phyloP scores from a whole-genome alignment of 2,329 filamentous ascomycete genomes.

The Ramichloridium luteum region DNA sequence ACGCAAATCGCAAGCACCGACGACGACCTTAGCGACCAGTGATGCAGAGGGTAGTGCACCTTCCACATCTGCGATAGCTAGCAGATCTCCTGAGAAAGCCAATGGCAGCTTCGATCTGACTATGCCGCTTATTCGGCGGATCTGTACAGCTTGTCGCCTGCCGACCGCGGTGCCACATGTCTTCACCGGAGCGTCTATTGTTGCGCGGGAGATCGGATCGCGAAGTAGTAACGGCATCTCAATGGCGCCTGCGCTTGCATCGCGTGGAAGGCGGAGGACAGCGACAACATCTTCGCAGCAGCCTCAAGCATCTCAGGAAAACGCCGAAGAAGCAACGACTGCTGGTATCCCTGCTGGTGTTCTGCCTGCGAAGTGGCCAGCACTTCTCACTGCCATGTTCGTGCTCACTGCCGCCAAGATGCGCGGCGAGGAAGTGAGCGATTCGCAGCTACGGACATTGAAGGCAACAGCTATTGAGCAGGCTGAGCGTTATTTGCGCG shows the following conservation, averaged over 20 bases:
- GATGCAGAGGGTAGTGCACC: neutral
- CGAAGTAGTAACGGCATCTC: slow-evolving; percentile 1
- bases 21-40: neutral
- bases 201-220: slow-evolving; percentile 9
- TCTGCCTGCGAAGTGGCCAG: slow-evolving; percentile 10
- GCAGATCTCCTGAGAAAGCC: neutral
- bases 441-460: slow-evolving; percentile 4
- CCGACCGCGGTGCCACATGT: slow-evolving; percentile 14
- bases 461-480: slow-evolving; percentile 5
- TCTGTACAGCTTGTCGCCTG: slow-evolving; percentile 24
- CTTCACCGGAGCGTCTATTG: slow-evolving; percentile 11
- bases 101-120: slow-evolving; percentile 7
- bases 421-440: slow-evolving; percentile 5
- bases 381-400: slow-evolving; percentile 9
- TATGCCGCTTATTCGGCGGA: slow-evolving; percentile 40
- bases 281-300: slow-evolving; percentile 3
- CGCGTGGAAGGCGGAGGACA: slow-evolving; percentile 6
- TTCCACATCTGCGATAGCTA: neutral
- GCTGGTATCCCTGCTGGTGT: slow-evolving; percentile 4
- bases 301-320: neutral
- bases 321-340: neutral
- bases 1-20: neutral
- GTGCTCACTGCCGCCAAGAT: slow-evolving; percentile 8
- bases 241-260: slow-evolving; percentile 2
- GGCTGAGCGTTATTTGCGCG: slow-evolving; percentile 4